Conservation (phyloP, 2,329 filamentous ascomycete species). For the Phyllosticta ampelicida region DNA sequence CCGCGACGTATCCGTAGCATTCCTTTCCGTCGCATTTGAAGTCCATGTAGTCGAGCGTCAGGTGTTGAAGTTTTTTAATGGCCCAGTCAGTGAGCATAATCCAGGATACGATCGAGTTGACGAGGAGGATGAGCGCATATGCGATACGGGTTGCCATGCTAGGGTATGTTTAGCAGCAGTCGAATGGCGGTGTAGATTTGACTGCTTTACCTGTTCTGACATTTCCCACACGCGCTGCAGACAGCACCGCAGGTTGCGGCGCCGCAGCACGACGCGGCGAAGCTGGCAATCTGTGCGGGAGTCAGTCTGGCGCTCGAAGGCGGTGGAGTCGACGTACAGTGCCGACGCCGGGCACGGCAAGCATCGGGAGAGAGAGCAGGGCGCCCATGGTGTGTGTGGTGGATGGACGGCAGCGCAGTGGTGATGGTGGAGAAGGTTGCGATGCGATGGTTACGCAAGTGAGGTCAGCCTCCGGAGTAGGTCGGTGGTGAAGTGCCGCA, state of each 20-base stretch:
- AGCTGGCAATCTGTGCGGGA: constrained; percentile 54
- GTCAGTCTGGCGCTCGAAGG: constrained; percentile 17
- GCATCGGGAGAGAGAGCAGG: constrained; percentile 74
- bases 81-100: constrained; percentile 99
- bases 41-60: constrained; percentile 91
- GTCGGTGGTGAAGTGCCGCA: not conserved
- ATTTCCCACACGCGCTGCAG: constrained; percentile 92
- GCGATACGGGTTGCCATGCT: constrained; percentile 95
- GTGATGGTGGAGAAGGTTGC: not conserved
- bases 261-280: constrained; percentile 85
- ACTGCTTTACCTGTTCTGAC: constrained; percentile 68
- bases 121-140: constrained; percentile 83
- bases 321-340: constrained; percentile 51
- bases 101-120: constrained; percentile 97
- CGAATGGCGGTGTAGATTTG: not conserved
- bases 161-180: constrained; percentile 13
- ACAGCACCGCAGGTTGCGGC: constrained; percentile 94
- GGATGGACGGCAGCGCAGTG: constrained; percentile 13
- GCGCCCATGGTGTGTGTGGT: constrained; percentile 61
- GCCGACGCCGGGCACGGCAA: constrained; percentile 76
- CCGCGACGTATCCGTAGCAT: constrained; percentile 91
- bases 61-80: constrained; percentile 83
- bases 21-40: constrained; percentile 81
- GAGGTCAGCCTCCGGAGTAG: no score
- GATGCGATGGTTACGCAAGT: constrained; percentile 6